A percentile compares a stretch with the other conserved stretches of the same genome.
phyloP scores from a whole-genome alignment of 1,284 basidiomycete species.

The Fomitopsis palustris region DNA sequence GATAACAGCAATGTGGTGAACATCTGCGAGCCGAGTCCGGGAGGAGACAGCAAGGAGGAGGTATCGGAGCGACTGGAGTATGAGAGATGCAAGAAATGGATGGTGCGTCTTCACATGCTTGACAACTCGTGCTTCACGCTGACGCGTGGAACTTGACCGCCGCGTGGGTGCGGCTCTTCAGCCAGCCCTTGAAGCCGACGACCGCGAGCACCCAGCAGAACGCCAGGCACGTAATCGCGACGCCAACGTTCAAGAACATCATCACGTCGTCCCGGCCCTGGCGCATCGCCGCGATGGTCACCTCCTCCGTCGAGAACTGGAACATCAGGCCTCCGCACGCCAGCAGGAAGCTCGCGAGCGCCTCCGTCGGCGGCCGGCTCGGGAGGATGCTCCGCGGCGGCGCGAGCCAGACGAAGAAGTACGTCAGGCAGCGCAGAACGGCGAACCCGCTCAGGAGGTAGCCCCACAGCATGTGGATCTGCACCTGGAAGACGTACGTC shows the following conservation, averaged over 20 bases:
- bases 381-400: conserved; percentile 78
- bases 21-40: not conserved
- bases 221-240: conserved; percentile 79
- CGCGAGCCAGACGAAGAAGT: conserved; percentile 91
- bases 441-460: conserved; percentile 83
- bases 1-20: not conserved
- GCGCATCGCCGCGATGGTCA: conserved; percentile 91
- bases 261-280: conserved; percentile 86
- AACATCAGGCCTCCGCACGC: conserved; percentile 89
- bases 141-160: conserved; percentile 43
- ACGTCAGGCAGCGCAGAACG: conserved; percentile 79
- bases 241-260: conserved; percentile 81
- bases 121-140: conserved; percentile 23
- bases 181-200: conserved; percentile 78
- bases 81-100: not conserved
- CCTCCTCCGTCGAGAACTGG: conserved; percentile 89
- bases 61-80: not conserved
- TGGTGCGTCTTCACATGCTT: not conserved
- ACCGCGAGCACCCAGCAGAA: conserved; percentile 78
- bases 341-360: conserved; percentile 83
- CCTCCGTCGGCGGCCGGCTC: conserved; percentile 93
- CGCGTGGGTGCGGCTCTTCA: conserved; percentile 48
- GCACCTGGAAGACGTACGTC: conserved; percentile 84
- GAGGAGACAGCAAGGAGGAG: not conserved
- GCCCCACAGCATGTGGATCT: conserved; percentile 92